Base-by-base conservation (phyloP, 1,284 basidiomycete genomes). In the Marasmius oreades region DNA sequence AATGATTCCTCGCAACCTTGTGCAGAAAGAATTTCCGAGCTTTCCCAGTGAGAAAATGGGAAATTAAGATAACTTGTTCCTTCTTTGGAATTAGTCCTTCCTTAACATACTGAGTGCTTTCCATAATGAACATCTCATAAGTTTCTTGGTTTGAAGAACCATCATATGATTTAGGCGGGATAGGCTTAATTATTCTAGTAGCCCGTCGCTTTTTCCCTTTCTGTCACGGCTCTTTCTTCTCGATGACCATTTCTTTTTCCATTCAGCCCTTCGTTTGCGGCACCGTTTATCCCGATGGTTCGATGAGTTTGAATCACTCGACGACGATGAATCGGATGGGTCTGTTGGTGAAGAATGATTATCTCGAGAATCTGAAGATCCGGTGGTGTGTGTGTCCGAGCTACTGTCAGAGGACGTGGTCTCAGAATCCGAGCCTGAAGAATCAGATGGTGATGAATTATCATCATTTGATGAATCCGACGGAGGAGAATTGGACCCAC, bases 91-190 rank as follows among this genome's bases (percentile, higher is more conserved):
- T 26, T 18, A 20, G n/a, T 31, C 56, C 51, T 50, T 36, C 44
- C 18, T 53, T 42, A 16, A 31, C 22, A 14, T 51, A 57, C 28
- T 53, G 51, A 20, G 7, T 20, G 14, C 7, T 23, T 31, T 50
- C 20, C 56, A 57, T 48, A 1, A 57, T 33, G 23, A 45, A 56
- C 16, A 11, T 23, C 12, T 56, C 31, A 22, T n/a, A 56, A n/a
- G n/a, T 23, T 48, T 56, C 28, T 56, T 43, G 20, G 46, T 34
- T 33, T 57, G 56, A n/a, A 11, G 51, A 28, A 43, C 56, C 51
- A 34, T 57, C 52, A 43, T 57, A 57, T 31, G 36, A n/a, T 12
- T 33, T 28, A 0, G 56, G 56, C 1, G 52, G 23, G 18, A 50
- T 18, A 3, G 34, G 51, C 23, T 53, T 53, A 23, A 53, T 47